Evolutionary conservation across 192 early-diverging fungal species (phyloP).

Genomic region (Umbelopsis isabellina): DNA sequence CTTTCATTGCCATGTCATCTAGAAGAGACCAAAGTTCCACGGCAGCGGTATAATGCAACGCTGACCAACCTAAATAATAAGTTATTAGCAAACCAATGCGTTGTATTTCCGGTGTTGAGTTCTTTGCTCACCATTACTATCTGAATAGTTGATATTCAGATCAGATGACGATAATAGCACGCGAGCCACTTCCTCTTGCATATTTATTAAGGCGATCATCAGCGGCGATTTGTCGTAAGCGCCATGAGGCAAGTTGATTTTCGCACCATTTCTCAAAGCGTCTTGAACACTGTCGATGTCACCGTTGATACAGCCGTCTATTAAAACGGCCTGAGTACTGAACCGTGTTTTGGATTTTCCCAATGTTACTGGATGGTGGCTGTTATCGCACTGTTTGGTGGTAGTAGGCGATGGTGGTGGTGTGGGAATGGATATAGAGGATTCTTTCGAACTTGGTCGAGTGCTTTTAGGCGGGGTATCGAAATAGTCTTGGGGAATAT

Average conservation of each 20-base stretch:
- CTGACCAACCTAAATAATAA: conserved; percentile 23
- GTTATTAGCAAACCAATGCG: too few relatives aligned
- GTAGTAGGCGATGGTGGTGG: conserved; percentile 10
- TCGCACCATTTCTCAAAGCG: background rate
- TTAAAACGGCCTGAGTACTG: conserved; percentile 19
- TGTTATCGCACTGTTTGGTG: background rate
- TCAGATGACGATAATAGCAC: background rate
- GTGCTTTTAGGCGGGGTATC: conserved; percentile 12
- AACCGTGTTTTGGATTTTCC: conserved; percentile 15
- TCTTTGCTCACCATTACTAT: conserved; percentile 9
- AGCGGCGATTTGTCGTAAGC: conserved; percentile 18
- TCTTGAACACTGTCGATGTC: conserved; percentile 16
- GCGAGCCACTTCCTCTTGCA: conserved; percentile 17
- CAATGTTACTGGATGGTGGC: background rate
- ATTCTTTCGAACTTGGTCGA: background rate
- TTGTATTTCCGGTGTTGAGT: too few relatives aligned
- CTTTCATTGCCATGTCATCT: conserved; percentile 19
- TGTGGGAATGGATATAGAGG: background rate
- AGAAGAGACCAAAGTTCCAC: conserved; percentile 27
- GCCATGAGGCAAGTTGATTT: background rate
- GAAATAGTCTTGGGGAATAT: conserved; percentile 3
- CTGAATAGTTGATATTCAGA: conserved; percentile 18
- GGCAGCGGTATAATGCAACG: conserved; percentile 33
- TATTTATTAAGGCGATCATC: conserved; percentile 15
- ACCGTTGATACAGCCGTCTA: conserved; percentile 25